Evolutionary conservation across 768 basidiomycete species (phyloP), one percentile per base, ranked within the genome.

Genomic region (Xerocomellus chrysenteron): DNA sequence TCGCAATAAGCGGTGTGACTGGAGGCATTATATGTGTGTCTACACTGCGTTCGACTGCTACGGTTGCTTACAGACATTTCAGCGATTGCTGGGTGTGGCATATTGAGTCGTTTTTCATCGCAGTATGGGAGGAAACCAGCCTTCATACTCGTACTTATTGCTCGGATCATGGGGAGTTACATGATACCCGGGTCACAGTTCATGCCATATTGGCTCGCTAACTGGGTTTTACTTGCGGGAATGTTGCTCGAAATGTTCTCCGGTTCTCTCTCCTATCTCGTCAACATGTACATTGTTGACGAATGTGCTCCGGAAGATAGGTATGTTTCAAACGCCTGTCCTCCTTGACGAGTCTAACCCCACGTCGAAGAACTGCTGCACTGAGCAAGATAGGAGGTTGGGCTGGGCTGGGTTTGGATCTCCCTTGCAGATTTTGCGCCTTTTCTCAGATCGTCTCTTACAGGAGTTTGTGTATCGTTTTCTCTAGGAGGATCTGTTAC

Each of bases 401-500:
- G 73, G n/a, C 56, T 10, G 47, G 53, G 5, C 40, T 74, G 45
- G 73, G 73, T 69, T 24, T 21, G 47, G 6, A 40, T 54, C 33
- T 36, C 12, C n/a, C 17, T 51, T 24, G 7, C 5, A 32, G 6
- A 11, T 26, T 26, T 10, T 26, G 46, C 11, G 5, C 17, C 39
- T 48, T 28, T 46, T 28, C 50, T 55, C n/a, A 52, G 33, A 24
- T 30, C 24, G 21, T 53, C 19, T 32, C 16, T 33, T 45, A 0
- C 43, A 73, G 70, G 72, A 32, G 57, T 55, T 17, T 61, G 57
- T 13, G 35, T 72, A 33, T 67, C 73, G 5, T 73, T 65, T 50
- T 55, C 57, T 52, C 32, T 68, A 0, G 73, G 73, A 42, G 73
- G 73, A n/a, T 53, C 59, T 4, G 35, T 74, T 19, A 73, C 73